phyloP scores from a whole-genome alignment of 805 yeast genomes.

The Candida berthetii region DNA sequence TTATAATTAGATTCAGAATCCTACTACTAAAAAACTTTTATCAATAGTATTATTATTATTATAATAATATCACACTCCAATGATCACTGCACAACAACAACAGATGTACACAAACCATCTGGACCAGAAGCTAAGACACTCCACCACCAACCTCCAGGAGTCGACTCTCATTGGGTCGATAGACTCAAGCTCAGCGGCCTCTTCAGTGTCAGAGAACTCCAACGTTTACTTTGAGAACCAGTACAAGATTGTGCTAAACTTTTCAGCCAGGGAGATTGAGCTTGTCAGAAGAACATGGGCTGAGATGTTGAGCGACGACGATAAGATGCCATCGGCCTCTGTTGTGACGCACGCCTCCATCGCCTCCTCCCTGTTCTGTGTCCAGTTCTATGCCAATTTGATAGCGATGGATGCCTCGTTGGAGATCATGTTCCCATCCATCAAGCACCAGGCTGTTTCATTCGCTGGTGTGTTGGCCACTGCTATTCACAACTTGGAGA shows the following conservation, averaged over 20 bases:
- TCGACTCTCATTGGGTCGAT: conserved; percentile 1
- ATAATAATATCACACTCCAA: no score
- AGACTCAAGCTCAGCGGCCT: conserved; percentile 3
- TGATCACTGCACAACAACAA: neutral
- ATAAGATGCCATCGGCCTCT: conserved; percentile 3
- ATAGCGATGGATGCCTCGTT: conserved; percentile 53
- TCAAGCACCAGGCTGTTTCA: conserved; percentile 72
- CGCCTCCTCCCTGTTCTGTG: conserved; percentile 60
- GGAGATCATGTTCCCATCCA: conserved; percentile 64
- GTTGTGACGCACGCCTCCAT: conserved; percentile 22
- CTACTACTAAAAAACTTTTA: no score
- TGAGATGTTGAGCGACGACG: conserved; percentile 29
- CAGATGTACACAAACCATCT: neutral
- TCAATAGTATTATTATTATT: no score
- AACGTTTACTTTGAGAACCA: conserved; percentile 12
- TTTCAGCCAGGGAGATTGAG: conserved; percentile 25
- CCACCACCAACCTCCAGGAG: neutral
- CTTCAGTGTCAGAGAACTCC: conserved; percentile 12
- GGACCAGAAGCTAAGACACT: neutral
- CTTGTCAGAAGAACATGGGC: conserved; percentile 31
- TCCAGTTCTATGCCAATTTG: conserved; percentile 70
- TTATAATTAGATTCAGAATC: no score
- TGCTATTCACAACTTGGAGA: conserved; percentile 60
- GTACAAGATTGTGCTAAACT: conserved; percentile 22
- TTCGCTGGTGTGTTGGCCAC: conserved; percentile 74